Evolutionary conservation across 352 stramenopile genomes (phyloP).

Genomic region (Globisporangium middletonii): DNA sequence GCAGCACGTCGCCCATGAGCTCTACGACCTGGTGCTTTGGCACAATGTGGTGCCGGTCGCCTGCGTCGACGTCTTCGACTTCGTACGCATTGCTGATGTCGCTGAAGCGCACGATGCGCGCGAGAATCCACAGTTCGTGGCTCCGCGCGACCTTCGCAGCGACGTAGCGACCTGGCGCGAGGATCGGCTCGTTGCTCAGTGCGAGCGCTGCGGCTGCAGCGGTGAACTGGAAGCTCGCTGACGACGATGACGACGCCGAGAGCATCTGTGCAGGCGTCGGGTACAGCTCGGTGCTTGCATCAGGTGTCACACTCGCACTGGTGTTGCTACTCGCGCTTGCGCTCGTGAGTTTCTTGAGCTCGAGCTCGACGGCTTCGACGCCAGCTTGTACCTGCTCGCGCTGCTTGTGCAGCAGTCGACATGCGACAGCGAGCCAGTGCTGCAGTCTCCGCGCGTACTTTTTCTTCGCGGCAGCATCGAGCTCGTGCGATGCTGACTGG

Average conservation of each 20-base stretch:
- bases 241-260: constrained; percentile 6
- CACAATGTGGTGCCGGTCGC: constrained; percentile 76
- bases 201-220: constrained; percentile 10
- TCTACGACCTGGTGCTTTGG: constrained; percentile 83
- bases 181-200: constrained; percentile 30
- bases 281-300: constrained; percentile 2
- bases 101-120: constrained; percentile 87
- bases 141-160: constrained; percentile 70
- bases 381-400: constrained; percentile 38
- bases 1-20: constrained; percentile 74
- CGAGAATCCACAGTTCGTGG: constrained; percentile 91
- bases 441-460: constrained; percentile 55
- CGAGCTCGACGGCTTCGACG: constrained; percentile 47
- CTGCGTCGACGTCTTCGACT: constrained; percentile 91
- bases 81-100: constrained; percentile 90
- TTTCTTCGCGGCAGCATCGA: constrained; percentile 16
- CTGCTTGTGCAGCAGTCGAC: constrained; percentile 49
- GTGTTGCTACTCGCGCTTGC: constrained; percentile 9
- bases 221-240: constrained; percentile 14
- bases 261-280: constrained; percentile 5
- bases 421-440: constrained; percentile 53
- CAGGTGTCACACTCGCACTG: not conserved
- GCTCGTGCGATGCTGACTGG: not conserved
- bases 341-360: constrained; percentile 37
- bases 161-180: constrained; percentile 50